A percentile compares a stretch with the other conserved stretches of the same genome.
Evolutionary conservation across 1,139 yeast species (phyloP).

Genomic region (Citeromyces hawaiiensis): DNA sequence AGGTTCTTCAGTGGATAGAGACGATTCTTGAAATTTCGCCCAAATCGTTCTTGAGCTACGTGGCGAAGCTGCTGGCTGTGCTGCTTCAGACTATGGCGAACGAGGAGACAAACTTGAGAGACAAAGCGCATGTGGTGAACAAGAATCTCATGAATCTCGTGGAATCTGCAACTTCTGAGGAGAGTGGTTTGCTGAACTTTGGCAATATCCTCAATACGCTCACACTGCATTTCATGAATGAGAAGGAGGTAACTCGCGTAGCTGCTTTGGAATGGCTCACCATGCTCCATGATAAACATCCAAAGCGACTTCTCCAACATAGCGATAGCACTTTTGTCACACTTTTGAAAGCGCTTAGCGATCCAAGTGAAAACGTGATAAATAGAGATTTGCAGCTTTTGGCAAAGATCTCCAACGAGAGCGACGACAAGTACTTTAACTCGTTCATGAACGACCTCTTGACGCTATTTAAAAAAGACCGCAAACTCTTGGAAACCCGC

Average conservation of each 20-base stretch:
- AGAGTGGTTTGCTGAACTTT: slow-evolving; percentile 27
- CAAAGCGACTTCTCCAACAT: slow-evolving; percentile 43
- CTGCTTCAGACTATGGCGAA: slow-evolving; percentile 43
- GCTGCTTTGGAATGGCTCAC: slow-evolving; percentile 89
- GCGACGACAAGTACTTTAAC: slow-evolving; percentile 68
- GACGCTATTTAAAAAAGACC: slow-evolving; percentile 52
- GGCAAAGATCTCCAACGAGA: slow-evolving; percentile 65
- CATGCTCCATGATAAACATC: slow-evolving; percentile 66
- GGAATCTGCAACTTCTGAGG: slow-evolving; percentile 17
- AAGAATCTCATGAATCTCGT: slow-evolving; percentile 33
- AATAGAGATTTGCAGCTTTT: slow-evolving; percentile 64
- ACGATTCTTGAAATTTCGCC: slow-evolving; percentile 68
- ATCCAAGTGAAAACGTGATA: slow-evolving; percentile 78
- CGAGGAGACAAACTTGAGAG: slow-evolving; percentile 34
- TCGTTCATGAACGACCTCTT: slow-evolving; percentile 65
- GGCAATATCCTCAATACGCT: slow-evolving; percentile 46
- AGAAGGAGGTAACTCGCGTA: slow-evolving; percentile 70
- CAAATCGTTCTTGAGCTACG: slow-evolving; percentile 51
- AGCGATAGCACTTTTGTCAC: slow-evolving; percentile 65
- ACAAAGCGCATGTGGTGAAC: slow-evolving; percentile 42
- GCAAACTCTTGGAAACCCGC: slow-evolving; percentile 49
- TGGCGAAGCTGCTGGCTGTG: slow-evolving; percentile 44
- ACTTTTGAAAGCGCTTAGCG: slow-evolving; percentile 67
- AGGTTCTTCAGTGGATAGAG: slow-evolving; percentile 75
- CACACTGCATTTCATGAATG: slow-evolving; percentile 47